A percentile compares a stretch with the other conserved stretches of the same genome.
Evolutionary conservation across 352 stramenopile genomes (phyloP).

Genomic region (Phytophthora crassamura): DNA sequence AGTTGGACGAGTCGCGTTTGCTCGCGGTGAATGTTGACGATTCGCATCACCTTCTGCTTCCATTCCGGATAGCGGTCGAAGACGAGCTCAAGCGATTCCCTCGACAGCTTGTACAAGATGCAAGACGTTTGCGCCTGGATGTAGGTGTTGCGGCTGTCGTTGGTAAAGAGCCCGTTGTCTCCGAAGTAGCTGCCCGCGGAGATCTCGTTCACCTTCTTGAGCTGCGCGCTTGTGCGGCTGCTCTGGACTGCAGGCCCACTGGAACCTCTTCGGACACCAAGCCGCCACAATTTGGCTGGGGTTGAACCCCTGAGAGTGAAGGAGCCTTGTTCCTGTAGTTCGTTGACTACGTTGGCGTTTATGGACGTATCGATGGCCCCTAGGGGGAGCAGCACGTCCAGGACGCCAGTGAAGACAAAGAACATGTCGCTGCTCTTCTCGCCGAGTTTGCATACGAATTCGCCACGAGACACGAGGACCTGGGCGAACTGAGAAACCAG

Average conservation of each 20-base stretch:
- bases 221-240: conserved; percentile 16
- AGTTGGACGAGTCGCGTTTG: conserved; percentile 41
- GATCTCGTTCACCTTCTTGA: conserved; percentile 66
- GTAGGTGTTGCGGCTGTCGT: conserved; percentile 51
- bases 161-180: conserved; percentile 66
- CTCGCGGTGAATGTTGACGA: conserved; percentile 65
- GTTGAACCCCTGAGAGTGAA: not conserved
- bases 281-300: conserved; percentile 26
- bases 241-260: conserved; percentile 5
- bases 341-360: not conserved
- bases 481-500: conserved; percentile 72
- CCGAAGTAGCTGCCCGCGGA: conserved; percentile 63
- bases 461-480: conserved; percentile 51
- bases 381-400: conserved; percentile 47
- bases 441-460: conserved; percentile 63
- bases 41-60: conserved; percentile 73
- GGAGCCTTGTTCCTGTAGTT: not conserved
- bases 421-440: conserved; percentile 74
- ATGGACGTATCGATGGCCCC: conserved; percentile 19
- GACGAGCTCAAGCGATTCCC: conserved; percentile 64
- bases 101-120: conserved; percentile 67
- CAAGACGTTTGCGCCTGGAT: conserved; percentile 62
- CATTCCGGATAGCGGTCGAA: conserved; percentile 73
- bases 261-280: conserved; percentile 18
- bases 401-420: conserved; percentile 68